Percentiles rank a stretch among this genome's conserved stretches.
Conservation (phyloP, 2,329 filamentous ascomycete genomes). For the Neobulgaria alba region DNA sequence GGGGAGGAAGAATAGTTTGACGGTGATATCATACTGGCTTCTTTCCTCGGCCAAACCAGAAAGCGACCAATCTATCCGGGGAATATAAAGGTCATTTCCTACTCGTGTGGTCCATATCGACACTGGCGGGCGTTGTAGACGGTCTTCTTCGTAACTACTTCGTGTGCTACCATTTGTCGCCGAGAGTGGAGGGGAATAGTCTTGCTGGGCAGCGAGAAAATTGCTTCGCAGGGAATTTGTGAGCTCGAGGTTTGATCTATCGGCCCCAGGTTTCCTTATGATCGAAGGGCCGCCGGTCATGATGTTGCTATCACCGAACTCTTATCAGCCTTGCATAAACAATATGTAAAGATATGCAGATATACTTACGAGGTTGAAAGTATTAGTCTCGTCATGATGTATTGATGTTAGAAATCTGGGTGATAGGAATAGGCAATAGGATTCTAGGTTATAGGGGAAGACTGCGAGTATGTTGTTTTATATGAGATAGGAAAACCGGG, state of each 20-base stretch:
- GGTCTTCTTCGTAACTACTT: conserved; percentile 24
- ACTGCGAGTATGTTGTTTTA: too few species aligned
- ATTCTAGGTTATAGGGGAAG: not conserved
- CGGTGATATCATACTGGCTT: conserved; percentile 83
- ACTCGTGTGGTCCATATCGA: conserved; percentile 61
- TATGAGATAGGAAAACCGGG: not conserved
- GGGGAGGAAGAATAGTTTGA: conserved; percentile 90
- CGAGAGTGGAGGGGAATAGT: conserved; percentile 36
- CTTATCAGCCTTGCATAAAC: conserved; percentile 8
- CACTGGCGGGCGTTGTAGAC: conserved; percentile 22
- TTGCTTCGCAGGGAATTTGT: conserved; percentile 81
- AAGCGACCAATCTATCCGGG: conserved; percentile 63
- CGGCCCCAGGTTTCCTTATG: conserved; percentile 66
- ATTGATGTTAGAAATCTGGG: too few species aligned
- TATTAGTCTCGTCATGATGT: conserved; percentile 70
- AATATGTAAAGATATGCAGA: not conserved
- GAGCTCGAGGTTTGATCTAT: conserved; percentile 88
- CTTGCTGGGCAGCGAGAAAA: conserved; percentile 65
- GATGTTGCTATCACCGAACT: conserved; percentile 24
- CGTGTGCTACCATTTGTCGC: conserved; percentile 31
- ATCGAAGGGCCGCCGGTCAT: conserved; percentile 77
- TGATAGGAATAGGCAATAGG: not conserved
- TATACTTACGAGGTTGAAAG: conserved; percentile 72
- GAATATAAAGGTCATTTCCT: conserved; percentile 60
- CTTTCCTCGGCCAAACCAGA: conserved; percentile 72